These are phyloP conservation scores for Corynascus novoguineensis DNA, from an alignment of 495 filamentous ascomycete species.

Conservation along the genomic window DNA sequence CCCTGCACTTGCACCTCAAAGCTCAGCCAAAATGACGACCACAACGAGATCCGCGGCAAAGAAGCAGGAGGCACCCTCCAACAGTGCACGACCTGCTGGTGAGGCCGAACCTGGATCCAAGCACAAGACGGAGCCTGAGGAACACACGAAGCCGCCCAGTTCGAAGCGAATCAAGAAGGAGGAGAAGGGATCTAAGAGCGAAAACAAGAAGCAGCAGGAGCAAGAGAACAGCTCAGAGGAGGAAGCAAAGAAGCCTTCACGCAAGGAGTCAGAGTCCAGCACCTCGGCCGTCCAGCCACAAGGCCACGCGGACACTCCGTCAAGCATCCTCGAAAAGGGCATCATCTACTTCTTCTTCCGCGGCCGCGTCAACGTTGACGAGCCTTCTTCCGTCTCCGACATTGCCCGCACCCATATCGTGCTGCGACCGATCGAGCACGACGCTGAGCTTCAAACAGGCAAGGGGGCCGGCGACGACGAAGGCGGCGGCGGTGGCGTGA, in stretches of 20 bases:
- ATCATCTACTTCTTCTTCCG: slow-evolving; percentile 93
- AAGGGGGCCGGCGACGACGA: no score
- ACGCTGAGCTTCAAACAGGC: slow-evolving; percentile 60
- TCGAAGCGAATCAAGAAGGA: slow-evolving; percentile 19
- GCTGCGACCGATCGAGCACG: slow-evolving; percentile 67
- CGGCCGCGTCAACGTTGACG: slow-evolving; percentile 64
- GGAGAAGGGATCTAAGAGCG: no score
- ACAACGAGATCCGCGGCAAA: slow-evolving; percentile 21
- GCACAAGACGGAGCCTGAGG: slow-evolving; percentile 21
- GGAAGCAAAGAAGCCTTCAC: slow-evolving; percentile 5
- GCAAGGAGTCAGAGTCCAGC: neutral
- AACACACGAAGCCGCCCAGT: slow-evolving; percentile 3
- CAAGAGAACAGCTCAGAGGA: neutral
- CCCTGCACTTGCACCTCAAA: neutral
- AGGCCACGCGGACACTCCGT: slow-evolving; percentile 40
- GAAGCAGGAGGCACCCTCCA: slow-evolving; percentile 4
- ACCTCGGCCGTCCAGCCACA: slow-evolving; percentile 21
- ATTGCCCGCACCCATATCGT: slow-evolving; percentile 78
- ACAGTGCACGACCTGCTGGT: slow-evolving; percentile 8
- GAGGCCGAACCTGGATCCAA: slow-evolving; percentile 23
- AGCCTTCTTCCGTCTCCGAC: slow-evolving; percentile 64
- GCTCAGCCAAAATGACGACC: slow-evolving; percentile 15
- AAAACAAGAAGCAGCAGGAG: neutral
- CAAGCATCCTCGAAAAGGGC: slow-evolving; percentile 84
- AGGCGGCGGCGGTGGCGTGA: no score